phyloP scores from a whole-genome alignment of 2,329 filamentous ascomycete species.

The Thelonectria blattea region DNA sequence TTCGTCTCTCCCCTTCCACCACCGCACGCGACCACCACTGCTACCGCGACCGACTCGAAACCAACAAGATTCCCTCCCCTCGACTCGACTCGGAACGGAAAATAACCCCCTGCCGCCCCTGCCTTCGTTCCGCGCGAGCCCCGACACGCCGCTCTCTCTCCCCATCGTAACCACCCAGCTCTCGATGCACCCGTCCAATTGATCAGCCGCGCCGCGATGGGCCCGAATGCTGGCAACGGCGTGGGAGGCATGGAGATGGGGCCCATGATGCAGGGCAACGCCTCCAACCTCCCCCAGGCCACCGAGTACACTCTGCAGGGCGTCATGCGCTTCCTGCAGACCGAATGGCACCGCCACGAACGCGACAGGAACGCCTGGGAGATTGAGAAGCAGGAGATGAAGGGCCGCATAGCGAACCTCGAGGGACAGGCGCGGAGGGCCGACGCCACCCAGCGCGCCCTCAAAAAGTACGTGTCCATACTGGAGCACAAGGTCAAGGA shows the following conservation, averaged over 20 bases:
- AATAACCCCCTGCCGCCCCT: background rate
- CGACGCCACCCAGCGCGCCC: constrained; percentile 85
- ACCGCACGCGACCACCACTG: background rate
- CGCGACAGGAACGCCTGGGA: constrained; percentile 98
- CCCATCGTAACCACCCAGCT: constrained; percentile 33
- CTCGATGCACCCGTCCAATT: constrained; percentile 48
- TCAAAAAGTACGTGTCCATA: constrained; percentile 89
- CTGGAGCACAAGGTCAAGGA: constrained; percentile 87
- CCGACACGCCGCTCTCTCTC: constrained; percentile 28
- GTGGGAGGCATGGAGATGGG: constrained; percentile 54
- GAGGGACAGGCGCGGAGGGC: constrained; percentile 88
- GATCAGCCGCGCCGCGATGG: constrained; percentile 48
- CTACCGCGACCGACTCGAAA: background rate
- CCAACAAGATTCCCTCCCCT: background rate
- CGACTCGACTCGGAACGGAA: background rate
- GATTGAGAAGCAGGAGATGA: constrained; percentile 99
- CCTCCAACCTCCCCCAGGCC: constrained; percentile 59
- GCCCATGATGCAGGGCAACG: constrained; percentile 53
- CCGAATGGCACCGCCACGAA: constrained; percentile 98
- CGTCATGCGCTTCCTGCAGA: constrained; percentile 99
- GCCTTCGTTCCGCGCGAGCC: constrained; percentile 18
- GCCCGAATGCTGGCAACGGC: constrained; percentile 53
- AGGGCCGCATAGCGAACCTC: constrained; percentile 90
- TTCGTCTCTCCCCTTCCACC: background rate
- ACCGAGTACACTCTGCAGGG: constrained; percentile 71